Percentiles rank a stretch among this genome's conserved stretches.
These are phyloP conservation scores for Botrytis fabae DNA, from an alignment of 2,329 filamentous ascomycete genomes.

Conservation along the genomic window DNA sequence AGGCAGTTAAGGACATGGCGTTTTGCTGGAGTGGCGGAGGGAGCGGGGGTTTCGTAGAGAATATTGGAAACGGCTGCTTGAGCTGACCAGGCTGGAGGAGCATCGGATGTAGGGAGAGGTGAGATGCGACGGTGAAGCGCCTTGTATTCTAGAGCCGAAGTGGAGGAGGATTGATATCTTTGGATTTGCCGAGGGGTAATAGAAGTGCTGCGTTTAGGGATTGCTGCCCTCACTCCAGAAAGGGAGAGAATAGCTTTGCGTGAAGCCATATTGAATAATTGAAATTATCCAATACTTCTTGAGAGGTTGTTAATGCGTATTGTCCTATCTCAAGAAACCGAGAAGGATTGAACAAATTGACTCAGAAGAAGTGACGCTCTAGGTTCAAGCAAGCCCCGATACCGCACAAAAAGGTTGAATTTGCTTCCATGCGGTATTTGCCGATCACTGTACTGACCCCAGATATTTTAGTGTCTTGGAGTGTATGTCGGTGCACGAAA, in stretches of 20 bases:
- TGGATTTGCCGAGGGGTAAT: conserved; percentile 31
- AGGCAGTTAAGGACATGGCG: conserved; percentile 97
- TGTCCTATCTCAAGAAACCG: conserved; percentile 21
- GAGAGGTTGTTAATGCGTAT: not conserved
- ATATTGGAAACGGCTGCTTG: conserved; percentile 97
- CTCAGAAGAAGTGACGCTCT: conserved; percentile 15
- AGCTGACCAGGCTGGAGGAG: conserved; percentile 79
- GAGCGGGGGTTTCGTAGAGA: conserved; percentile 93
- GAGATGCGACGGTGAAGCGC: conserved; percentile 88
- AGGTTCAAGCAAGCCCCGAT: conserved; percentile 21
- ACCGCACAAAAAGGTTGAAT: conserved; percentile 21
- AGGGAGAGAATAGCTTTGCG: conserved; percentile 39
- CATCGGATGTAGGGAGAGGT: conserved; percentile 75
- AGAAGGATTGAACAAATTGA: conserved; percentile 15
- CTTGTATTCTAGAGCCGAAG: conserved; percentile 95
- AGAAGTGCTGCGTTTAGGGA: conserved; percentile 29
- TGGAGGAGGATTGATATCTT: conserved; percentile 61
- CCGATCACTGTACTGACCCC: conserved; percentile 13
- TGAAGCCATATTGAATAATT: conserved; percentile 36
- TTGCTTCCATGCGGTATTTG: not conserved
- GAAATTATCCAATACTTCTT: conserved; percentile 13
- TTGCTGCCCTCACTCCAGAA: conserved; percentile 29
- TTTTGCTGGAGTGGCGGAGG: conserved; percentile 81
- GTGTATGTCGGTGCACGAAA: conserved; percentile 12
- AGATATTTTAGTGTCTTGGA: conserved; percentile 16